These are phyloP conservation scores for Silene coronaria DNA, from an alignment of 179 eudicot genomes.

Conservation along the genomic window DNA sequence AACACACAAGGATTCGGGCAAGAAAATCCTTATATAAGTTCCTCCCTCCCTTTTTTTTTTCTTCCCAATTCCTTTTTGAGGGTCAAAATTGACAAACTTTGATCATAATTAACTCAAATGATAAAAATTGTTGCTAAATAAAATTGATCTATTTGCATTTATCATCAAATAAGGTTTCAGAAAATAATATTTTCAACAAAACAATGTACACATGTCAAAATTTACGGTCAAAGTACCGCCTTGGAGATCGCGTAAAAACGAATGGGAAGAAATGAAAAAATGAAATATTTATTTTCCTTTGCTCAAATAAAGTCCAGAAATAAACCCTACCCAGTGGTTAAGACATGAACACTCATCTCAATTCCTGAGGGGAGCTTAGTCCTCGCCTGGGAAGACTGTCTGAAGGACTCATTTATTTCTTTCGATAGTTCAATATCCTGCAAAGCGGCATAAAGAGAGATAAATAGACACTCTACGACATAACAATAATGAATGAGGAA, in stretches of 20 bases:
- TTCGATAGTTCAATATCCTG: slow-evolving; percentile 96
- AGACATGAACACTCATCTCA: slow-evolving; percentile 97
- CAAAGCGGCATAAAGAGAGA: slow-evolving; percentile 14
- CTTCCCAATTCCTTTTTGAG: too few species aligned
- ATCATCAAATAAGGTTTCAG: too few species aligned
- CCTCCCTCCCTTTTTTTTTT: too few species aligned
- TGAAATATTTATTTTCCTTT: not conserved
- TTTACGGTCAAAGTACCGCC: too few species aligned
- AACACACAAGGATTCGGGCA: not conserved
- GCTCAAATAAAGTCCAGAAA: not conserved
- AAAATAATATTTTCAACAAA: too few species aligned
- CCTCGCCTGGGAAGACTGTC: slow-evolving; percentile 94
- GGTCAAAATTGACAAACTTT: too few species aligned
- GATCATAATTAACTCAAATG: too few species aligned
- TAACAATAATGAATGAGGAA: not conserved
- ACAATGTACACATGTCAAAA: too few species aligned
- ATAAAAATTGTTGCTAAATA: too few species aligned
- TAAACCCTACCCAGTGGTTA: slow-evolving; percentile 75
- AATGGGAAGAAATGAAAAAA: too few species aligned
- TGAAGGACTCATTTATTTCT: slow-evolving; percentile 94
- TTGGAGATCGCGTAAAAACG: too few species aligned
- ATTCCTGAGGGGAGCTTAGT: slow-evolving; percentile 95
- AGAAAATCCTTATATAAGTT: not conserved
- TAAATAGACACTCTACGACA: not conserved
- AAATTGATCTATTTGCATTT: too few species aligned